Evolutionary conservation across 1,139 yeast genomes (phyloP).

Genomic region (Lodderomyces beijingensis): DNA sequence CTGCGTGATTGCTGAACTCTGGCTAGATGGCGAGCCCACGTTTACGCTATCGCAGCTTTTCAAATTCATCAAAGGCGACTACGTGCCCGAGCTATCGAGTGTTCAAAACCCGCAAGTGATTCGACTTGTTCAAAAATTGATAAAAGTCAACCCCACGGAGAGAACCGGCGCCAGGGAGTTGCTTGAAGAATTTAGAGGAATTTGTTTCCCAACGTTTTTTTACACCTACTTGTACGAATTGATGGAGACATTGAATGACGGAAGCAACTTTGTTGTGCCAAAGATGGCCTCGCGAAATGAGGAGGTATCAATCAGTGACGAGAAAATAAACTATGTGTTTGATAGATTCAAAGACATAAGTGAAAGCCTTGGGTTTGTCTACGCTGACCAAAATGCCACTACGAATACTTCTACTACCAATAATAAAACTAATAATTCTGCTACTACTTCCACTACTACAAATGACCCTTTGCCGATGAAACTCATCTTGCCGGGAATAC

Average conservation of each 20-base stretch:
- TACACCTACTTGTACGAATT: conserved; percentile 68
- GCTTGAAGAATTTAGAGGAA: conserved; percentile 44
- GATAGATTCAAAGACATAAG: conserved; percentile 52
- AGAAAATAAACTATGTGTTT: conserved; percentile 55
- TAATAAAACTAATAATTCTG: no score
- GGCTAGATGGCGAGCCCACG: conserved; percentile 79
- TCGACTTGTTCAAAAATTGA: conserved; percentile 49
- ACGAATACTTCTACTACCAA: conserved; percentile 4
- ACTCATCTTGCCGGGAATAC: conserved; percentile 49
- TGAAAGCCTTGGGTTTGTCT: conserved; percentile 41
- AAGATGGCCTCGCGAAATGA: no score
- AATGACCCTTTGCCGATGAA: conserved; percentile 30
- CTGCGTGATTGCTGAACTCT: conserved; percentile 88
- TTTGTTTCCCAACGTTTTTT: conserved; percentile 67
- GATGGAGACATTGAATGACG: conserved; percentile 38
- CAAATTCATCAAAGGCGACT: conserved; percentile 71
- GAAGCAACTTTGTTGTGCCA: conserved; percentile 19
- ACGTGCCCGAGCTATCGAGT: conserved; percentile 54
- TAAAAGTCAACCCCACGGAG: conserved; percentile 54
- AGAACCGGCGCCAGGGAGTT: conserved; percentile 56
- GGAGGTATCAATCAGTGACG: conserved; percentile 43
- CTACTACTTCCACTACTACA: no score
- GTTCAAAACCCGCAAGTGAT: conserved; percentile 46
- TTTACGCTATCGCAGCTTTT: conserved; percentile 85
- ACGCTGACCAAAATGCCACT: conserved; percentile 11